These are phyloP conservation scores for Chlorella sorokiniana DNA, from an alignment of 139 green algal genomes.

Conservation along the genomic window DNA sequence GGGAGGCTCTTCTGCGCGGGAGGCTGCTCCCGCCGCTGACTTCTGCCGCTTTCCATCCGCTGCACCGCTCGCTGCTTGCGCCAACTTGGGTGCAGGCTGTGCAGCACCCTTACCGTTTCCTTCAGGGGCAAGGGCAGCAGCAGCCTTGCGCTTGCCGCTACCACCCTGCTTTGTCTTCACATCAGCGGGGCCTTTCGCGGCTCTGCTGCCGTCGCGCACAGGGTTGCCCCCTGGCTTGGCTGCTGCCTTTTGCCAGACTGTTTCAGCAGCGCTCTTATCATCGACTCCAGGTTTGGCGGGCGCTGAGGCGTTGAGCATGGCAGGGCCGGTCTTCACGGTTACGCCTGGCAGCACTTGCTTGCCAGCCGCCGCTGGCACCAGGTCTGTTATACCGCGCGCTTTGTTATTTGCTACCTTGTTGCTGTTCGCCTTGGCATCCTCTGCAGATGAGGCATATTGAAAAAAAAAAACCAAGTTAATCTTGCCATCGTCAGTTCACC, in stretches of 20 bases:
- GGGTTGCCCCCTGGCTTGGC: not conserved
- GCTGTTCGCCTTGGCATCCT: constrained; percentile 11
- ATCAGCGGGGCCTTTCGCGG: not conserved
- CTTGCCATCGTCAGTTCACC: not conserved
- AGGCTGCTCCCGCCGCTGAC: not conserved
- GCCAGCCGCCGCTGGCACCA: constrained; percentile 5
- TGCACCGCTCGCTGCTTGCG: not conserved
- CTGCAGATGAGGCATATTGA: not conserved
- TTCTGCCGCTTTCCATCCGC: constrained; percentile 5
- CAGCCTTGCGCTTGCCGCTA: constrained; percentile 27
- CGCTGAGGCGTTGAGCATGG: not conserved
- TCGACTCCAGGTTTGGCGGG: not conserved
- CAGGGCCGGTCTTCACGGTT: not conserved
- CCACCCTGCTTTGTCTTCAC: not conserved
- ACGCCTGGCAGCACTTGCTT: constrained; percentile 18
- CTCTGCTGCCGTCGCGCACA: not conserved
- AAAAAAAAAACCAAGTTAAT: too few relatives aligned
- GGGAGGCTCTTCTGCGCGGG: not conserved
- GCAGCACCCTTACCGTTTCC: not conserved
- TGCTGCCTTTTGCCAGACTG: not conserved
- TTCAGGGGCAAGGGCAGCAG: not conserved
- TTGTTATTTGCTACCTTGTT: not conserved
- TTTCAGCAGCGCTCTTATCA: not conserved
- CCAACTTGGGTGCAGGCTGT: not conserved
- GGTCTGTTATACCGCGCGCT: not conserved